phyloP scores from a whole-genome alignment of 805 yeast species.

The Maudiozyma saulgeensis region DNA sequence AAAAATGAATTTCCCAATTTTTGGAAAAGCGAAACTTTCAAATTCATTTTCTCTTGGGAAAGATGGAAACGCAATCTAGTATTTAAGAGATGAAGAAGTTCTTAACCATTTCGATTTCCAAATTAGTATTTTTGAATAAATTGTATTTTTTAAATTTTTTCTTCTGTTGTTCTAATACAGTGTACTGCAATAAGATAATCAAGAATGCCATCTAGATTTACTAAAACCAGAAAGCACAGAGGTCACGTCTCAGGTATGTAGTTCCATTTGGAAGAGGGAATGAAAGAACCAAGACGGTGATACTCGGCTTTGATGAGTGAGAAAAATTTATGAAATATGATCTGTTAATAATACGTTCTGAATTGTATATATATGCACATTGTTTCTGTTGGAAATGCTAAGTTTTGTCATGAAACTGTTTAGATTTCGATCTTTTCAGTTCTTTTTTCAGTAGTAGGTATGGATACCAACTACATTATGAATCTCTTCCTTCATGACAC shows the following conservation, averaged over 20 bases:
- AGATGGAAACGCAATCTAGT: too few relatives aligned
- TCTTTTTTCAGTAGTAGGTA: not conserved
- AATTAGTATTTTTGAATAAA: not conserved
- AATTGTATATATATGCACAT: not conserved
- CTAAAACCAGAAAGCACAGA: slow-evolving; percentile 99
- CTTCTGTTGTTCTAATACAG: not conserved
- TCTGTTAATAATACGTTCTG: too few relatives aligned
- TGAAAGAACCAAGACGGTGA: slow-evolving; percentile 34
- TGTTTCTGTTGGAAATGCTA: not conserved
- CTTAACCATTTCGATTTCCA: too few relatives aligned
- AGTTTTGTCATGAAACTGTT: not conserved
- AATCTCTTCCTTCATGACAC: slow-evolving; percentile 7
- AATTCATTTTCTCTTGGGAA: too few relatives aligned
- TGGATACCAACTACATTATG: not conserved
- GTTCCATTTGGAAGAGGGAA: slow-evolving; percentile 33
- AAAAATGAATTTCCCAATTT: too few relatives aligned
- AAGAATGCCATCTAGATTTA: slow-evolving; percentile 96
- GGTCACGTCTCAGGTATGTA: slow-evolving; percentile 98
- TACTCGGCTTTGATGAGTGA: slow-evolving; percentile 5
- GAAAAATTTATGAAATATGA: not conserved
- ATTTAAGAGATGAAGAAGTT: too few relatives aligned
- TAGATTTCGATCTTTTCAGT: not conserved
- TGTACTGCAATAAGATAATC: slow-evolving; percentile 6
- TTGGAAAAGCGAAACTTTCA: too few relatives aligned
- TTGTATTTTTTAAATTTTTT: not conserved